Conservation (phyloP, 129 eudicot species). For the Lactuca sativa region DNA sequence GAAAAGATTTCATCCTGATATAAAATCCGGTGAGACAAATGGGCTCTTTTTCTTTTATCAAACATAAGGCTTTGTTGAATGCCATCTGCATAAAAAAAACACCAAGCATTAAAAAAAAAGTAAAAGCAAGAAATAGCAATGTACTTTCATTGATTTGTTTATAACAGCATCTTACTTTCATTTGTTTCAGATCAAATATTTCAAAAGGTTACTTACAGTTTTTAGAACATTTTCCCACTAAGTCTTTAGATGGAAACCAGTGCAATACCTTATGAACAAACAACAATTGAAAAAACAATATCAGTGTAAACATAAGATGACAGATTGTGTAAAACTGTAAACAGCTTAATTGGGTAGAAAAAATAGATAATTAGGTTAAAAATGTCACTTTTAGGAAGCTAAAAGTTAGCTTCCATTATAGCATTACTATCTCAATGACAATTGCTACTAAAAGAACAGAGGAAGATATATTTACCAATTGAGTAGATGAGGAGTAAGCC, state of each 20-base stretch:
- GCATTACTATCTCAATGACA: too few species aligned
- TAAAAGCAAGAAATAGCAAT: background rate
- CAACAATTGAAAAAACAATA: conserved; percentile 9
- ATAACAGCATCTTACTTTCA: background rate
- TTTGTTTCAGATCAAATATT: too few species aligned
- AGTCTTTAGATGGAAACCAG: conserved; percentile 37
- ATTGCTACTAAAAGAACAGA: background rate
- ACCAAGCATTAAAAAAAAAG: background rate
- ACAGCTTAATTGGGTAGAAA: too few species aligned
- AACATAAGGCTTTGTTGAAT: conserved; percentile 13
- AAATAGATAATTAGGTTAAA: too few species aligned
- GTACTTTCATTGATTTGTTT: background rate
- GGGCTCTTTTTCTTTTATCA: conserved; percentile 27
- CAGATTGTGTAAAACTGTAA: too few species aligned
- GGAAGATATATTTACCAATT: background rate
- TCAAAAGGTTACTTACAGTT: conserved; percentile 41
- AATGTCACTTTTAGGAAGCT: too few species aligned
- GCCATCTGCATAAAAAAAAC: conserved; percentile 28
- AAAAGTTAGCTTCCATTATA: too few species aligned
- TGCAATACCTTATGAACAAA: conserved; percentile 35
- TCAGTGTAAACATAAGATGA: background rate
- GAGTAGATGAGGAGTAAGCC: background rate
- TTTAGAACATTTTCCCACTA: conserved; percentile 17
- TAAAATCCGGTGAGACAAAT: conserved; percentile 29
- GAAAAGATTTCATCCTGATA: conserved; percentile 23